A percentile compares a stretch with the other conserved stretches of the same genome.
Evolutionary conservation across 2,329 filamentous ascomycete species (phyloP).

Genomic region (Calonectria fujianensis): DNA sequence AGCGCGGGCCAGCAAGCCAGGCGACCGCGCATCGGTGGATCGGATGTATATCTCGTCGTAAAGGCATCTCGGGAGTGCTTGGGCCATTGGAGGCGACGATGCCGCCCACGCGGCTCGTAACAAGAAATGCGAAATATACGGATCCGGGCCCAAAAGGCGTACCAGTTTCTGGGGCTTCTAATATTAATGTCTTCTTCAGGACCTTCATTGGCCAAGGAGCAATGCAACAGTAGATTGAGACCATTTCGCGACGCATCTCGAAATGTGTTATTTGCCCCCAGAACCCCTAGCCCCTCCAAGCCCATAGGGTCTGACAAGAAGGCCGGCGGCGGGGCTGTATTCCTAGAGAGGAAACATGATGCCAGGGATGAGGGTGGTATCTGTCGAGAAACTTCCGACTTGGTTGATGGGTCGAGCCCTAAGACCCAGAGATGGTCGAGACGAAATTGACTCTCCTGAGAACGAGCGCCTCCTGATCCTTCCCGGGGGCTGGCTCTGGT

Average conservation of each 20-base stretch:
- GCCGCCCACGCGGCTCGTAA: conserved; percentile 43
- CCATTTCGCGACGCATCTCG: conserved; percentile 48
- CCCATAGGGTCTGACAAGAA: conserved; percentile 25
- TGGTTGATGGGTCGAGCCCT: conserved; percentile 47
- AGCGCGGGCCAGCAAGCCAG: conserved; percentile 28
- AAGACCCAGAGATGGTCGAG: conserved; percentile 41
- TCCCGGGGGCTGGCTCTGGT: conserved; percentile 33
- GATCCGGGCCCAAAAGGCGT: conserved; percentile 20
- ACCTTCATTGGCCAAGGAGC: conserved; percentile 48
- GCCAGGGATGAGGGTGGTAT: conserved; percentile 43
- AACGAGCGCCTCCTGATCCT: conserved; percentile 48
- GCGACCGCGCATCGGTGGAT: conserved; percentile 51
- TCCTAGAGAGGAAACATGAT: conserved; percentile 41
- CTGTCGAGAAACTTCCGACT: conserved; percentile 37
- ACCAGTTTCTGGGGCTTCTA: conserved; percentile 40
- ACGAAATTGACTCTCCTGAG: conserved; percentile 42
- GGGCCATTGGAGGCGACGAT: conserved; percentile 44
- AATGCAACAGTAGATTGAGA: conserved; percentile 50
- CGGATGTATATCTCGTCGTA: conserved; percentile 37
- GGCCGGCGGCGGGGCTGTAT: conserved; percentile 26
- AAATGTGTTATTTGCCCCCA: conserved; percentile 40
- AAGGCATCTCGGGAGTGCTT: conserved; percentile 19
- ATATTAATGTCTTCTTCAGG: conserved; percentile 39
- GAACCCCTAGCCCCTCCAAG: background rate
- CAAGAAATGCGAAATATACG: conserved; percentile 41